A percentile compares a stretch with the other conserved stretches of the same genome.
Conservation (phyloP, 1,284 basidiomycete species). For the Fomitopsis betulina region DNA sequence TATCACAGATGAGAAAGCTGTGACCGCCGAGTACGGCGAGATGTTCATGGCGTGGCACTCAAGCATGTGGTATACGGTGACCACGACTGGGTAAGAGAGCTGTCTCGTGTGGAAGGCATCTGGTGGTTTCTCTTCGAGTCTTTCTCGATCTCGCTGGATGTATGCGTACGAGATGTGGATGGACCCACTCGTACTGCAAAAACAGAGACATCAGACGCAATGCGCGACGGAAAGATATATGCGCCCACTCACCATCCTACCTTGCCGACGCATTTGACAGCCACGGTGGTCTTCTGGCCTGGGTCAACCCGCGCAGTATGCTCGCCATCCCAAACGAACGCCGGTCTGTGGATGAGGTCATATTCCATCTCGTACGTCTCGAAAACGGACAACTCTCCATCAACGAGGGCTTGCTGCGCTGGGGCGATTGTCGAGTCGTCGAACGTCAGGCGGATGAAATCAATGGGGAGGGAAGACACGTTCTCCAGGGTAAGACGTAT, state of each 20-base stretch:
- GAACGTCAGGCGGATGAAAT: conserved; percentile 83
- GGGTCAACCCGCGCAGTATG: conserved; percentile 59
- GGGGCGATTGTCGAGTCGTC: conserved; percentile 83
- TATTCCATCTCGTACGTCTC: conserved; percentile 91
- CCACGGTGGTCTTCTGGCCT: conserved; percentile 65
- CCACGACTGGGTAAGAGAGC: conserved; percentile 77
- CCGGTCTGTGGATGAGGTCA: conserved; percentile 72
- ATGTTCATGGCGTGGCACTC: conserved; percentile 82
- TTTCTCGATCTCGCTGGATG: conserved; percentile 42
- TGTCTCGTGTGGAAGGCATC: conserved; percentile 79
- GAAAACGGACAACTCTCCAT: conserved; percentile 76
- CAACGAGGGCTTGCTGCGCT: conserved; percentile 71
- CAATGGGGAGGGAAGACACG: conserved; percentile 74
- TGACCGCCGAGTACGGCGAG: conserved; percentile 51
- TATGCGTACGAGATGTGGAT: conserved; percentile 85
- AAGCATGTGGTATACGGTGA: conserved; percentile 92
- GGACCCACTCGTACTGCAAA: conserved; percentile 64
- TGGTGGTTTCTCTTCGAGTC: conserved; percentile 27
- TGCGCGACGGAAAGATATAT: not conserved
- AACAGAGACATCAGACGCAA: not conserved
- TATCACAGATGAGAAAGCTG: conserved; percentile 14
- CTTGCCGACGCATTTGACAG: conserved; percentile 81
- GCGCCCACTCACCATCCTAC: conserved; percentile 71
- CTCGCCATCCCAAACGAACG: conserved; percentile 72
- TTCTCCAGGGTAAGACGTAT: conserved; percentile 89